Evolutionary conservation across 306 rosid genomes (phyloP), one percentile per base, ranked within the genome.

Genomic region (Malus asiatica): DNA sequence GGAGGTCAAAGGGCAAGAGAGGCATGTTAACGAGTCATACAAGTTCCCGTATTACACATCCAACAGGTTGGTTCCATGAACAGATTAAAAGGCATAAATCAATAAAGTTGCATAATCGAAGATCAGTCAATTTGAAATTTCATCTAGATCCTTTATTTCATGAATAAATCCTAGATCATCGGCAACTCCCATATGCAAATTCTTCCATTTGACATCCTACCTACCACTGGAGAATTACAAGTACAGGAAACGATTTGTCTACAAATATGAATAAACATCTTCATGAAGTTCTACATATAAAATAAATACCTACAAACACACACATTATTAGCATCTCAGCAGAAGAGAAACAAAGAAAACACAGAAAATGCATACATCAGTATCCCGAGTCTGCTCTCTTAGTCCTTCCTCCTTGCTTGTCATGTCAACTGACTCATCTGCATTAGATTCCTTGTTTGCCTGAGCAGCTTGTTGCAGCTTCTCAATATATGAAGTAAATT

Each of bases 401-500:
- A 35, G 38, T 35, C 35, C 83, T 65, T 65, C 83, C 81, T 87
- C 92, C 73, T 83, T 87, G 44, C 62, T 83, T 0, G 76, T 68
- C 77, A 69, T 38, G 44, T 70, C 83, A 88, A 53, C 88, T 53
- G 86, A 68, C 51, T 82, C 88, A 30, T 90, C 90, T 78, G n/a
- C 77, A 68, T 53, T 27, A 10, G 79, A 57, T 68, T 90, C 88
- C 46, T 78, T 78, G 79, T 93, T 89, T 81, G 71, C 84, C 84
- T 83, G 84, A 53, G 76, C 73, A 71, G 67, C 85, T 89, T 84
- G 83, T 79, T 84, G 82, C 84, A 89, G 86, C 70, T 66, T 85
- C 79, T 87, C 92, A 65, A 92, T 86, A 76, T 89, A 78, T 69
- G 75, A 60, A 60, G 86, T 70, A 72, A 83, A 90, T 64, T 84